Conservation (phyloP, 1,284 basidiomycete genomes). For the Meira miltonrushii region DNA sequence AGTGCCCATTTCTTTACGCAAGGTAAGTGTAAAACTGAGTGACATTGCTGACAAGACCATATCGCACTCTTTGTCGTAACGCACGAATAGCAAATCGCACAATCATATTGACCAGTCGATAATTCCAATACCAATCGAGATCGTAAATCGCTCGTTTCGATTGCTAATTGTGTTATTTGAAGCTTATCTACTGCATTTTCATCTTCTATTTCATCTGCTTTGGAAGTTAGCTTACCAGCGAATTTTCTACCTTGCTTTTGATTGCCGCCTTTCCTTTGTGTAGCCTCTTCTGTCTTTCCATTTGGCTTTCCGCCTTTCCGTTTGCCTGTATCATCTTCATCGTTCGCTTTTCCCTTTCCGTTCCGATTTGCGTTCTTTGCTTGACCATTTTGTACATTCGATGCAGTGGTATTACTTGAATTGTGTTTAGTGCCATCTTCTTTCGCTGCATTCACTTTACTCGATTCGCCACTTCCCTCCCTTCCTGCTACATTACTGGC, state of each 20-base stretch:
- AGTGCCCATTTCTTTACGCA: constrained; percentile 50
- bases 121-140: constrained; percentile 45
- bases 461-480: constrained; percentile 4
- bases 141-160: constrained; percentile 43
- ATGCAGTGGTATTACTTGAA: not conserved
- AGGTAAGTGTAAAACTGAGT: constrained; percentile 42
- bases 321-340: not conserved
- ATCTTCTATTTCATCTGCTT: not conserved
- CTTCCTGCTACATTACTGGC: not conserved
- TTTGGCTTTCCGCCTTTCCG: not conserved
- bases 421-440: not conserved
- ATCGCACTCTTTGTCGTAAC: constrained; percentile 36
- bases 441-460: not conserved
- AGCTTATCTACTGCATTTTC: not conserved
- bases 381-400: not conserved
- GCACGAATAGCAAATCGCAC: constrained; percentile 47
- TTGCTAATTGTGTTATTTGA: not conserved
- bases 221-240: constrained; percentile 29
- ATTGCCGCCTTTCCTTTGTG: constrained; percentile 5
- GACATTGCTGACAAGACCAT: constrained; percentile 49
- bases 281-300: not conserved
- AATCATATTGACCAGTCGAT: constrained; percentile 45
- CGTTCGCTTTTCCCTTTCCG: not conserved
- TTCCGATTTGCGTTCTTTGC: not conserved
- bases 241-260: constrained; percentile 27